Evolutionary conservation across 305 asterid genomes (phyloP).

Genomic region (Nicotiana rustica): DNA sequence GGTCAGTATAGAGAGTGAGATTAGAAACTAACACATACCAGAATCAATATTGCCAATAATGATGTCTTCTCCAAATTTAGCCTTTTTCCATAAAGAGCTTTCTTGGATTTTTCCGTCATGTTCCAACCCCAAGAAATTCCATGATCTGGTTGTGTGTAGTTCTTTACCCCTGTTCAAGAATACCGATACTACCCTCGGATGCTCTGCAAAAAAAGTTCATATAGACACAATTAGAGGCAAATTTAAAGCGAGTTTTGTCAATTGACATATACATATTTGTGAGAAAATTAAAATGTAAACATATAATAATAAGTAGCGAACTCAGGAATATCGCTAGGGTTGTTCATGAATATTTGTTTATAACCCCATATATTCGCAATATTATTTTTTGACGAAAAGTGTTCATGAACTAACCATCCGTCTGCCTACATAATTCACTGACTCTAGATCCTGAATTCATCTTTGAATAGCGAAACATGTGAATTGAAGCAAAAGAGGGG

Average conservation of each 20-base stretch:
- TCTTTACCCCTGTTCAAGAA: slow-evolving; percentile 75
- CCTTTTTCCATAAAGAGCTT: slow-evolving; percentile 78
- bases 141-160: slow-evolving; percentile 89
- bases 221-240: background rate
- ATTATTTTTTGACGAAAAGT: too few species aligned
- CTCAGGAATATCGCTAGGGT: too few species aligned
- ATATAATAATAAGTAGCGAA: too few species aligned
- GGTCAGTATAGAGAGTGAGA: background rate
- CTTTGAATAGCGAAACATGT: background rate
- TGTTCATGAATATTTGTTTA: too few species aligned
- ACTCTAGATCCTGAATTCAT: background rate
- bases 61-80: slow-evolving; percentile 78
- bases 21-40: slow-evolving; percentile 50
- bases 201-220: slow-evolving; percentile 53
- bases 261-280: background rate
- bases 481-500: background rate
- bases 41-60: slow-evolving; percentile 90
- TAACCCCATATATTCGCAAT: too few species aligned
- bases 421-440: too few species aligned
- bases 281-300: too few species aligned
- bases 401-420: too few species aligned
- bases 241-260: background rate
- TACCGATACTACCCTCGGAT: slow-evolving; percentile 76
- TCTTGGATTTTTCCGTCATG: slow-evolving; percentile 53
- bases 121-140: slow-evolving; percentile 87